Evolutionary conservation across 352 stramenopile genomes (phyloP), one percentile per base, ranked within the genome.

Genomic region (Phytophthora palmivora): DNA sequence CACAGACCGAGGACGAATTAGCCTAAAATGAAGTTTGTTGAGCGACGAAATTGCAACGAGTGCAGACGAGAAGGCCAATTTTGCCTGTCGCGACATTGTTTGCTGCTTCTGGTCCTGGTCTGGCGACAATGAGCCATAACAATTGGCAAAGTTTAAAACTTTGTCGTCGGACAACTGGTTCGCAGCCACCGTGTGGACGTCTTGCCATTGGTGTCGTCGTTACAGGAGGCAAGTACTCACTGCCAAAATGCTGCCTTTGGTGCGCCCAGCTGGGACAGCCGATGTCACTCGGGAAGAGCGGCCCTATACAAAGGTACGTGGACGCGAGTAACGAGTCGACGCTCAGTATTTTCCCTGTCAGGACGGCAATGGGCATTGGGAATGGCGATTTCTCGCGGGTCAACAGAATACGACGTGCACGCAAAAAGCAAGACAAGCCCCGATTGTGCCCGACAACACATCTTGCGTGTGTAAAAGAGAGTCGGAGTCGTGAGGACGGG

Each of bases 261-360:
- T n/a, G n/a, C n/a, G n/a, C 15, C 52, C 66, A 71, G 53, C 60
- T 74, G 66, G 54, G 53, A 73, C 62, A 73, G 58, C 58, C 60
- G 54, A 66, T 65, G 54, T 50, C 21, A 65, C 41, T 63, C 43
- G 36, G 32, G 52, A 59, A 61, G 42, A 54, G 28, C 28, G 15
- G 34, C 60, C 59, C 54, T 74, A 67, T 74, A 62, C 59, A 59
- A 52, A 54, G 36, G 66, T 49, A 74, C 66, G 66, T 62, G 12
- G 32, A 49, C 39, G 66, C 60, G 66, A 74, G 66, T 74, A 74
- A 74, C 43, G 54, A 63, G 56, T 33, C 48, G 53, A 48, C 28
- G 18, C 37, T 48, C 55, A 46, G 56, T 62, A 65, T 66, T 64
- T 71, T 71, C 56, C 54, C 62, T 41, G n/a, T 39, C n/a, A n/a